These are phyloP conservation scores for Lachnellula cervina DNA, from an alignment of 2,329 filamentous ascomycete species.

Conservation along the genomic window DNA sequence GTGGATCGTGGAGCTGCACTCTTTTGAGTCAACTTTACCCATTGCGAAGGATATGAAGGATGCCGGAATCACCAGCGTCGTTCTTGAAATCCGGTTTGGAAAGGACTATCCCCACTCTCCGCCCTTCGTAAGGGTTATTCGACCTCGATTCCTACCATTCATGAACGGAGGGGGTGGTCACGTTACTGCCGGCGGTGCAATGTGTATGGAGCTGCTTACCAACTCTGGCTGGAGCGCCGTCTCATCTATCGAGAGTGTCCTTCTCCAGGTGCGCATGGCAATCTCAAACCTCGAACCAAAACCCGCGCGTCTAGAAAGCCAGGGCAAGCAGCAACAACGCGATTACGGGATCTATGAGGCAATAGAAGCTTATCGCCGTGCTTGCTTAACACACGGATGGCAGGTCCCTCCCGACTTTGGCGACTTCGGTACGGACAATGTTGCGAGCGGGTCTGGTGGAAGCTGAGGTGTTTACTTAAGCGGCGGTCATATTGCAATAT, in stretches of 20 bases:
- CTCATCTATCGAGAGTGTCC: constrained; percentile 69
- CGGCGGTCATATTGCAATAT: background rate
- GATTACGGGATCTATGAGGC: constrained; percentile 70
- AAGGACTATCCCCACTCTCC: constrained; percentile 71
- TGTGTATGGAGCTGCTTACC: constrained; percentile 81
- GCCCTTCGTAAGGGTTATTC: constrained; percentile 78
- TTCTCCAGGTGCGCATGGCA: constrained; percentile 76
- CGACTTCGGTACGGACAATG: constrained; percentile 14
- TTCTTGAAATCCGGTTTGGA: constrained; percentile 79
- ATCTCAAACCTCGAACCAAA: constrained; percentile 62
- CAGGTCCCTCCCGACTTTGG: constrained; percentile 58
- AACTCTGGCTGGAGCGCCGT: constrained; percentile 76
- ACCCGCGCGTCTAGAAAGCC: constrained; percentile 61
- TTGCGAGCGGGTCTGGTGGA: background rate
- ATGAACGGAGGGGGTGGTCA: constrained; percentile 73
- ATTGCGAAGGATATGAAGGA: constrained; percentile 70
- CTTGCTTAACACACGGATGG: constrained; percentile 69
- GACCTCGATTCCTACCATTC: constrained; percentile 74
- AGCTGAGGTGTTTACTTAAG: background rate
- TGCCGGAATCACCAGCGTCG: constrained; percentile 58
- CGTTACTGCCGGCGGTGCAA: constrained; percentile 76
- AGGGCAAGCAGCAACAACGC: background rate
- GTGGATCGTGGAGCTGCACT: constrained; percentile 88
- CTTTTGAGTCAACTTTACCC: constrained; percentile 65
- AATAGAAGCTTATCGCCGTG: constrained; percentile 65